A percentile compares a stretch with the other conserved stretches of the same genome.
Conservation (phyloP, 257 asterid genomes). For the Euphrasia confusa region DNA sequence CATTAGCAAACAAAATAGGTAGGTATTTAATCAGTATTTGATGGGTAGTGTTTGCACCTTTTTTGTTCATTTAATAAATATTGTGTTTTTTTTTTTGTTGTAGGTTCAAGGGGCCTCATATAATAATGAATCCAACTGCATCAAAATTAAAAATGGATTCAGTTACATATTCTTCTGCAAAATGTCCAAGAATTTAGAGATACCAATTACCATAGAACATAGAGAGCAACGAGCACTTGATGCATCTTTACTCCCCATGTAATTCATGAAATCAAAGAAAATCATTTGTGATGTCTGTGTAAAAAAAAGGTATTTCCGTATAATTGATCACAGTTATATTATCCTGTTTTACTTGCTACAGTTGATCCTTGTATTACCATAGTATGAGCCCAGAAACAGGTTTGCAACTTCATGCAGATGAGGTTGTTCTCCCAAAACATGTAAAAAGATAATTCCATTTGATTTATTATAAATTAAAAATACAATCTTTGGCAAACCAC, state of each 20-base stretch:
- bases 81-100: constrained; percentile 3
- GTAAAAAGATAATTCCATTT: background rate
- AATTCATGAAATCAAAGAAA: constrained; percentile 20
- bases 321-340: constrained; percentile 2
- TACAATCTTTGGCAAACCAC: constrained; percentile 11
- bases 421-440: too few species aligned
- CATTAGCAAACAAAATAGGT: constrained; percentile 24
- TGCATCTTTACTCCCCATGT: constrained; percentile 9
- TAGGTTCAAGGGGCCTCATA: constrained; percentile 20
- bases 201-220: constrained; percentile 18
- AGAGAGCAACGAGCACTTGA: constrained; percentile 3
- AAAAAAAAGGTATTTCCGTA: constrained; percentile 11
- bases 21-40: constrained; percentile 17
- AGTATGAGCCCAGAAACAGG: constrained; percentile 4
- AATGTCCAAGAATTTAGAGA: constrained; percentile 7
- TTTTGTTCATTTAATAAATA: background rate
- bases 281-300: constrained; percentile 1
- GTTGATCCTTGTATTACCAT: background rate
- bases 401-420: too few species aligned
- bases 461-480: background rate
- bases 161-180: constrained; percentile 1
- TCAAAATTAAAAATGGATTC: constrained; percentile 10
- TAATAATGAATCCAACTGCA: constrained; percentile 14
- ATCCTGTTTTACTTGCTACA: background rate
- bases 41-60: background rate